These are phyloP conservation scores for Populus deltoides DNA, from an alignment of 345 rosid species.

Conservation along the genomic window DNA sequence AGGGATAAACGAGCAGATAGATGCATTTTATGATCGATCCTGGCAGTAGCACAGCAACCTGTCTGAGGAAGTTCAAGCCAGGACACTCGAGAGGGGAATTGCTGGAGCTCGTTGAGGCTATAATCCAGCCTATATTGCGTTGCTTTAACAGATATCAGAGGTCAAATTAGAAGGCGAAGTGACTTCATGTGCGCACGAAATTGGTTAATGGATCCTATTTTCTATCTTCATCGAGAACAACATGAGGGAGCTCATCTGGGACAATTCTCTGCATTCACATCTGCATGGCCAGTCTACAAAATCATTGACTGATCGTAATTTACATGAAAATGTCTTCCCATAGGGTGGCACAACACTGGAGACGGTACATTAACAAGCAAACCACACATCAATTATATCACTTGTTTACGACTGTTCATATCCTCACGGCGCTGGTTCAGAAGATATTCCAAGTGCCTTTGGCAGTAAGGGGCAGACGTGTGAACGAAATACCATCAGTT, in stretches of 20 bases:
- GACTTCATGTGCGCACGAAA: not conserved
- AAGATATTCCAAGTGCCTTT: constrained; percentile 18
- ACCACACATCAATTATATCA: not conserved
- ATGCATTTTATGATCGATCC: too few species aligned
- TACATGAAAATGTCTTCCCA: not conserved
- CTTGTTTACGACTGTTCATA: not conserved
- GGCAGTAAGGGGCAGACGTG: not conserved
- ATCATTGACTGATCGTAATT: too few species aligned
- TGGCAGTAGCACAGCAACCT: too few species aligned
- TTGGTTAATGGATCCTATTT: not conserved
- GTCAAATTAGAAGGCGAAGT: not conserved
- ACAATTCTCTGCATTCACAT: not conserved
- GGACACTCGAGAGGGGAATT: too few species aligned
- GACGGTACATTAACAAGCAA: not conserved
- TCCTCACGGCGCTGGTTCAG: not conserved
- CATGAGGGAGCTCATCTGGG: not conserved
- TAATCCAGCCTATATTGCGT: too few species aligned
- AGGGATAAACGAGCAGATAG: too few species aligned
- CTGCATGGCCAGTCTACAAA: not conserved
- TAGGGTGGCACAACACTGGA: not conserved
- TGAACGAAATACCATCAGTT: constrained; percentile 1
- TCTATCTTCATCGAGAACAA: too few species aligned
- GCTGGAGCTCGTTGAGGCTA: too few species aligned
- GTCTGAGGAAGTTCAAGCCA: too few species aligned
- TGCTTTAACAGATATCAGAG: not conserved